Conservation (phyloP, 768 basidiomycete species). For the Phylloporus arenicola region DNA sequence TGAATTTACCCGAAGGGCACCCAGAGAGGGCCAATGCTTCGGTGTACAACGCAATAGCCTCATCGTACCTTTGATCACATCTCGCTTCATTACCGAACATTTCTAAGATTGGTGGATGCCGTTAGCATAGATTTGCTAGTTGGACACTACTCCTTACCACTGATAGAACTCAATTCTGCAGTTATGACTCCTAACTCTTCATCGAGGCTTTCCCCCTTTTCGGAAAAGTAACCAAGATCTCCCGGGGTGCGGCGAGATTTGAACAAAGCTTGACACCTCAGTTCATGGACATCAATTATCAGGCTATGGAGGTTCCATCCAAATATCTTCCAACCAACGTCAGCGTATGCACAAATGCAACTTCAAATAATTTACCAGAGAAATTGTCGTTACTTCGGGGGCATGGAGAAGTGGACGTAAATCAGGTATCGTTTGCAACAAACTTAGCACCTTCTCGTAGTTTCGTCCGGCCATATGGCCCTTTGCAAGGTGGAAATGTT, state of each 20-base stretch:
- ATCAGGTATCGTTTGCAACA: background rate
- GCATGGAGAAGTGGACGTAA: background rate
- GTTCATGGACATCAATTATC: conserved; percentile 6
- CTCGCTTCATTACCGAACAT: conserved; percentile 9
- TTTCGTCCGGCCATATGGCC: background rate
- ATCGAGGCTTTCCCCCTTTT: background rate
- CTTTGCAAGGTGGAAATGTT: background rate
- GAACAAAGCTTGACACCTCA: conserved; percentile 6
- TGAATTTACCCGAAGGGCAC: conserved; percentile 3
- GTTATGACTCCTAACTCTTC: conserved; percentile 5
- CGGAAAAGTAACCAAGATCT: background rate
- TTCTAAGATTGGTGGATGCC: conserved; percentile 1
- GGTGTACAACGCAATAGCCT: conserved; percentile 12
- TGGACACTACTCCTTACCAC: conserved; percentile 6
- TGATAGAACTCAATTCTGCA: conserved; percentile 6
- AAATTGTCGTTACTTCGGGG: background rate
- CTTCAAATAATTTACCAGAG: conserved; percentile 3
- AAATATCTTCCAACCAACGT: conserved; percentile 8
- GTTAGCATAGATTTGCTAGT: background rate
- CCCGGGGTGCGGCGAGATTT: background rate
- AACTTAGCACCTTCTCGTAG: background rate
- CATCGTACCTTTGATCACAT: background rate
- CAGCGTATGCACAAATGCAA: background rate
- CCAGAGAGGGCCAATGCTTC: conserved; percentile 4
- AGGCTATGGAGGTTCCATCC: conserved; percentile 6